Conservation (phyloP, 305 asterid species). For the Striga hermonthica region DNA sequence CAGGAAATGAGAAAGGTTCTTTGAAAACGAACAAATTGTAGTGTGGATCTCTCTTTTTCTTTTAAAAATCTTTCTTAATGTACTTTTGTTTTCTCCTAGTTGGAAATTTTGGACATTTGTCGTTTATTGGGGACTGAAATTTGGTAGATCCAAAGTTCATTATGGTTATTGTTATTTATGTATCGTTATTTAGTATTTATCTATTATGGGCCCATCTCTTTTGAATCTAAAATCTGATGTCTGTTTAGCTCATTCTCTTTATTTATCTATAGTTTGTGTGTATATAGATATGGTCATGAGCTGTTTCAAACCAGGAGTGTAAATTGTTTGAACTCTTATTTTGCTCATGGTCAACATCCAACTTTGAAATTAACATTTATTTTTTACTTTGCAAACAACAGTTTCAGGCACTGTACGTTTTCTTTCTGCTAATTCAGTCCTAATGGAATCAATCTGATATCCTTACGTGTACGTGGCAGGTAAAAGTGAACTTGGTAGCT, state of each 20-base stretch:
- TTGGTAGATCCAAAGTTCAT: conserved; percentile 1
- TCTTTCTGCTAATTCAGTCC: neutral
- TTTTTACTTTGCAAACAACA: neutral
- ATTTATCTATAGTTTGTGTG: neutral
- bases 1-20: neutral
- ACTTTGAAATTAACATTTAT: conserved; percentile 6
- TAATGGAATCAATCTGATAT: conserved; percentile 12
- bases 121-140: conserved; percentile 5
- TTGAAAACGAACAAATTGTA: neutral
- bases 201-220: conserved; percentile 8
- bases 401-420: neutral
- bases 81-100: neutral
- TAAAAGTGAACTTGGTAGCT: conserved; percentile 76
- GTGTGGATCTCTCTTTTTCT: conserved; percentile 2
- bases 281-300: conserved; percentile 10
- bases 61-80: neutral
- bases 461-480: conserved; percentile 40
- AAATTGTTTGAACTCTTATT: neutral
- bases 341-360: neutral
- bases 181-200: neutral
- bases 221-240: neutral
- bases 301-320: neutral
- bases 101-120: neutral
- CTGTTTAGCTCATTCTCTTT: neutral
- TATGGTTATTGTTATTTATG: neutral